These are phyloP conservation scores for Rhizopogon vulgaris DNA, from an alignment of 768 basidiomycete genomes.

Conservation along the genomic window DNA sequence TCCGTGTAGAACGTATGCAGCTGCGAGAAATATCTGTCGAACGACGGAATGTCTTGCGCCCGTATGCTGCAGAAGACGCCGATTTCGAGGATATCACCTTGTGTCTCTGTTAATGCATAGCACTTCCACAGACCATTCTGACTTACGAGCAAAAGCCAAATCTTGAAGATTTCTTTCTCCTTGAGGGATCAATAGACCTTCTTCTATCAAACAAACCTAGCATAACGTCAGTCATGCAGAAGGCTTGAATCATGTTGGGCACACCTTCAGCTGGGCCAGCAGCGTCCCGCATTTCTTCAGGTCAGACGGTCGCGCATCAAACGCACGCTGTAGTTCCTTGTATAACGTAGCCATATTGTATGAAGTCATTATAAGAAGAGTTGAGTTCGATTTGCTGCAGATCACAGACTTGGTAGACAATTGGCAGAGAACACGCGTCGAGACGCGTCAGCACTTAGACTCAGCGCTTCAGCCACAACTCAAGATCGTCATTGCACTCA, in stretches of 20 bases:
- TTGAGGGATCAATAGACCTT: slow-evolving; percentile 72
- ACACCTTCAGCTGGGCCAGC: slow-evolving; percentile 73
- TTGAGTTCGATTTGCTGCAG: not conserved
- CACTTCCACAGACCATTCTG: not conserved
- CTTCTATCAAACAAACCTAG: slow-evolving; percentile 73
- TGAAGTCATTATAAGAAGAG: slow-evolving; percentile 37
- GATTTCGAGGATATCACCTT: slow-evolving; percentile 93
- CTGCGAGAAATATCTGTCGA: slow-evolving; percentile 93
- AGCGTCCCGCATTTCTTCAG: slow-evolving; percentile 59
- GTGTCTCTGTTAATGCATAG: slow-evolving; percentile 4
- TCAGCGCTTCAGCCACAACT: slow-evolving; percentile 12
- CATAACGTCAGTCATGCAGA: not conserved
- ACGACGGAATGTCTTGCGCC: slow-evolving; percentile 81
- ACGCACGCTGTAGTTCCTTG: slow-evolving; percentile 60
- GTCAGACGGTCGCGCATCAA: slow-evolving; percentile 59
- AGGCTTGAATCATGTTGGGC: not conserved
- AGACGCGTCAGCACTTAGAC: slow-evolving; percentile 47
- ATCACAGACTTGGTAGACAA: not conserved
- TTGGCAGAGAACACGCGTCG: slow-evolving; percentile 25
- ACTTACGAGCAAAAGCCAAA: slow-evolving; percentile 68
- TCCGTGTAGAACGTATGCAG: slow-evolving; percentile 87
- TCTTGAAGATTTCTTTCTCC: slow-evolving; percentile 58
- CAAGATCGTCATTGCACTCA: slow-evolving; percentile 10
- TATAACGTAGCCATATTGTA: slow-evolving; percentile 55
- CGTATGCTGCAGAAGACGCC: slow-evolving; percentile 94